Evolutionary conservation across 495 filamentous ascomycete genomes (phyloP).

Genomic region (Saxophila tyrrhenica): DNA sequence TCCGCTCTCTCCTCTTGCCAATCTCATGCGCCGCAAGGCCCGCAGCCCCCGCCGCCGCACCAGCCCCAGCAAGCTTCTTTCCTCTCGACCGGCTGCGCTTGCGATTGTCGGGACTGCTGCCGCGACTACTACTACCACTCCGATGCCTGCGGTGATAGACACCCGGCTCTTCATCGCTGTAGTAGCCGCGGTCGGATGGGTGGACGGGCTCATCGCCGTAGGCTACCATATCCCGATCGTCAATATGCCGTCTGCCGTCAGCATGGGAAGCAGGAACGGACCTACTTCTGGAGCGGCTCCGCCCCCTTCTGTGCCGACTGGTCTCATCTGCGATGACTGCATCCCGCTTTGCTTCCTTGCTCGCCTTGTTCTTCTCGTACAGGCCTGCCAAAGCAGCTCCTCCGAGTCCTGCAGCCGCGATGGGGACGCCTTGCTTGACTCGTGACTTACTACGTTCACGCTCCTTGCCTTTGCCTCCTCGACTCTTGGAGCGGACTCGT

Average conservation of each 20-base stretch:
- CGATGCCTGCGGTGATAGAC: conserved; percentile 18
- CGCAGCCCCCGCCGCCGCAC: conserved; percentile 57
- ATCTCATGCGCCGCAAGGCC: conserved; percentile 65
- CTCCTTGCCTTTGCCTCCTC: conserved; percentile 38
- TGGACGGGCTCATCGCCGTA: conserved; percentile 36
- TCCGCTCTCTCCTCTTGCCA: conserved; percentile 54
- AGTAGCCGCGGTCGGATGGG: conserved; percentile 13
- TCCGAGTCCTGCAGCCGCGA: conserved; percentile 65
- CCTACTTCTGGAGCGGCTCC: conserved; percentile 21
- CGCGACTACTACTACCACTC: conserved; percentile 21
- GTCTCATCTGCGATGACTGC: conserved; percentile 39
- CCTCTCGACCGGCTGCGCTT: conserved; percentile 41
- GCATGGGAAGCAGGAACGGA: conserved; percentile 16
- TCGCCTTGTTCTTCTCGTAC: conserved; percentile 65
- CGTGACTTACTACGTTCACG: conserved; percentile 48
- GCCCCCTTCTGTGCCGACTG: conserved; percentile 48
- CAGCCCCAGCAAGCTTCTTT: conserved; percentile 48
- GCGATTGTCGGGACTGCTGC: conserved; percentile 31
- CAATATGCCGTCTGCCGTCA: conserved; percentile 42
- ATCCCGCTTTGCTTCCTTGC: conserved; percentile 47
- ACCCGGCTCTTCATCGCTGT: conserved; percentile 23
- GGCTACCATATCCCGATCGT: conserved; percentile 33
- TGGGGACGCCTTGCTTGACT: conserved; percentile 47
- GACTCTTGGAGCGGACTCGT: conserved; percentile 60
- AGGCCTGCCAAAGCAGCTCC: conserved; percentile 69